Percentiles rank a stretch among this genome's conserved stretches.
Conservation (phyloP, 2,329 filamentous ascomycete genomes). For the Calonectria fujianensis region DNA sequence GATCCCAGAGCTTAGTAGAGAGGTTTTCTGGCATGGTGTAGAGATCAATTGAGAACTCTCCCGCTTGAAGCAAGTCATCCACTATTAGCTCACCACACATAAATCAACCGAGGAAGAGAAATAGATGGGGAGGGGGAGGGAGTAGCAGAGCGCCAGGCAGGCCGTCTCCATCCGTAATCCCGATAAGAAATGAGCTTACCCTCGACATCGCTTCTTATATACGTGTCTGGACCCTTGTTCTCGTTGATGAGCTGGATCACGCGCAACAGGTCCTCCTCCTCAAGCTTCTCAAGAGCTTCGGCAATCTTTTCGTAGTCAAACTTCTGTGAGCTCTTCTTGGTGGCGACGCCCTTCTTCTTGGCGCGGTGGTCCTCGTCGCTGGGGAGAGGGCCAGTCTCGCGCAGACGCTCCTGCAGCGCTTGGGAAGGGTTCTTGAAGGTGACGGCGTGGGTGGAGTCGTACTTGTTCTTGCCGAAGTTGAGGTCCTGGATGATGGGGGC, state of each 20-base stretch:
- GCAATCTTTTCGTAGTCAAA: conserved; percentile 97
- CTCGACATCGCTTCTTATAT: conserved; percentile 97
- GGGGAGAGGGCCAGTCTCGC: conserved; percentile 90
- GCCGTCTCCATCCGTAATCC: conserved; percentile 4
- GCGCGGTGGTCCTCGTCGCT: conserved; percentile 79
- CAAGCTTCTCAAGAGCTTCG: conserved; percentile 90
- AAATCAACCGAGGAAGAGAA: conserved; percentile 57
- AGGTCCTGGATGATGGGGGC: conserved; percentile 86
- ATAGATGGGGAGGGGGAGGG: conserved; percentile 8
- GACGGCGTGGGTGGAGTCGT: conserved; percentile 88
- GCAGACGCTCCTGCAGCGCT: conserved; percentile 85
- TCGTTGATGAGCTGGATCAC: conserved; percentile 99
- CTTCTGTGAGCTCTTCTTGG: conserved; percentile 85
- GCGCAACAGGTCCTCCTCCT: conserved; percentile 93
- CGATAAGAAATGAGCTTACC: conserved; percentile 74
- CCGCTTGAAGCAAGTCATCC: conserved; percentile 73
- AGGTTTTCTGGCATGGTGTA: conserved; percentile 95
- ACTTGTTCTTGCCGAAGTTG: conserved; percentile 88
- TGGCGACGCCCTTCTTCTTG: conserved; percentile 77
- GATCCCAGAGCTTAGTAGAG: conserved; percentile 97
- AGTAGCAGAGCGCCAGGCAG: neutral
- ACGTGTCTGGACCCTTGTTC: conserved; percentile 94
- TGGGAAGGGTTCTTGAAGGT: conserved; percentile 95
- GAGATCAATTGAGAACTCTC: conserved; percentile 98
- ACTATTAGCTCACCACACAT: conserved; percentile 59